phyloP scores from a whole-genome alignment of 768 basidiomycete species.

The Lactarius hatsudake region DNA sequence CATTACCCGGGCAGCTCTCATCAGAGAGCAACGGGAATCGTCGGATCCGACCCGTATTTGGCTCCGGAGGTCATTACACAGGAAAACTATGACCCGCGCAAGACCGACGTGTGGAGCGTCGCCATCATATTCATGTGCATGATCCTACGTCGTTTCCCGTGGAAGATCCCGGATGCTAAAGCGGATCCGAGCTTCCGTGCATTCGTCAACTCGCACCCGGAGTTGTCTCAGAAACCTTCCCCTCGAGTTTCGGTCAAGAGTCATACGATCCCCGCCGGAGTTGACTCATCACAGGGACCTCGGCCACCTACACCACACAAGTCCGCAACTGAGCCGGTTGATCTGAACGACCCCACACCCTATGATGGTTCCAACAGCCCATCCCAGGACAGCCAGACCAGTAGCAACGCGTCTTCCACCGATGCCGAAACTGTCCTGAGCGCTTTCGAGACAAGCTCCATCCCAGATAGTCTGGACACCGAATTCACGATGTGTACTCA shows the following conservation, averaged over 20 bases:
- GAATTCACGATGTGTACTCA: slow-evolving; percentile 21
- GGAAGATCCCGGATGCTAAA: slow-evolving; percentile 97
- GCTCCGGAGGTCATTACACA: slow-evolving; percentile 90
- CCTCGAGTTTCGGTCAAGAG: slow-evolving; percentile 15
- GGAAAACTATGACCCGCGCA: slow-evolving; percentile 88
- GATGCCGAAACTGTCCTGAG: slow-evolving; percentile 15
- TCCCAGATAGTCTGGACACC: slow-evolving; percentile 12
- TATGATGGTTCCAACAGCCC: slow-evolving; percentile 18
- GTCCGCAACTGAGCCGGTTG: slow-evolving; percentile 7
- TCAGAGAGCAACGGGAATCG: slow-evolving; percentile 80
- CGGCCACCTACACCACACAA: slow-evolving; percentile 7
- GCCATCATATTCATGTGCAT: slow-evolving; percentile 99
- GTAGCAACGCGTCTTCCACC: slow-evolving; percentile 13
- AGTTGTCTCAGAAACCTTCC: slow-evolving; percentile 50
- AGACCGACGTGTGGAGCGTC: slow-evolving; percentile 98
- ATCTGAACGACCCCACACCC: slow-evolving; percentile 19
- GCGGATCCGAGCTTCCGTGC: slow-evolving; percentile 87
- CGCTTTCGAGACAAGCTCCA: slow-evolving; percentile 18
- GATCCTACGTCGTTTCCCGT: slow-evolving; percentile 95
- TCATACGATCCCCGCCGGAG: background rate
- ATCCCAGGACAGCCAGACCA: slow-evolving; percentile 18
- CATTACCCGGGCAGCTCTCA: slow-evolving; percentile 92
- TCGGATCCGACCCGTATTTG: slow-evolving; percentile 97
- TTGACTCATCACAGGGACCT: background rate
- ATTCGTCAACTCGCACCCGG: slow-evolving; percentile 91